Evolutionary conservation across 108 stramenopile genomes (phyloP).

Genomic region (Schizochytrium sp.): DNA sequence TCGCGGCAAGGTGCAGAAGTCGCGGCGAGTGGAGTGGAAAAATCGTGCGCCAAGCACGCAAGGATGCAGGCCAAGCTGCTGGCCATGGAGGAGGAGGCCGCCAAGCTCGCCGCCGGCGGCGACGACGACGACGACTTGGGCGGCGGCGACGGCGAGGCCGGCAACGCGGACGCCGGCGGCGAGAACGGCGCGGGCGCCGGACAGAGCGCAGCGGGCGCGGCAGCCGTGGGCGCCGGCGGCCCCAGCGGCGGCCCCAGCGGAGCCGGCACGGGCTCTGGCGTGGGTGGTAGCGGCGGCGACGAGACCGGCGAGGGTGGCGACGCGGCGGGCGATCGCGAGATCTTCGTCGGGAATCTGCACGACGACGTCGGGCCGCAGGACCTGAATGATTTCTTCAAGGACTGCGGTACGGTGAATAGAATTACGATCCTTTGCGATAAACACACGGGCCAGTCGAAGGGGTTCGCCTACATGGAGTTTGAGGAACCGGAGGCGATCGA

Average conservation of each 20-base stretch:
- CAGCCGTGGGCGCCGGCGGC: not conserved
- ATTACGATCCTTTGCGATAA: slow-evolving; percentile 97
- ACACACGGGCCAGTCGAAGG: slow-evolving; percentile 80
- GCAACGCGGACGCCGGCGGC: not conserved
- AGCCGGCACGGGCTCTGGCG: no score
- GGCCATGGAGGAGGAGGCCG: slow-evolving; percentile 15
- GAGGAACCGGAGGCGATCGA: slow-evolving; percentile 70
- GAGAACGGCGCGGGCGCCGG: not conserved
- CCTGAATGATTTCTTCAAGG: slow-evolving; percentile 79
- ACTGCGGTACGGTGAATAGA: slow-evolving; percentile 88
- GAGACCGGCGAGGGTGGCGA: not conserved
- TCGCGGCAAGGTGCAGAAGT: no score
- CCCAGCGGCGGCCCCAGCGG: no score
- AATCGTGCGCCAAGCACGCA: no score
- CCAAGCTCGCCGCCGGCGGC: not conserved
- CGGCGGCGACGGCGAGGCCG: not conserved
- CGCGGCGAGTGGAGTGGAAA: no score
- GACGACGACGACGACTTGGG: not conserved
- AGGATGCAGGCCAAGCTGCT: slow-evolving; percentile 12
- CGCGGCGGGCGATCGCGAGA: not conserved
- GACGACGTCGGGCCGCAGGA: slow-evolving; percentile 90
- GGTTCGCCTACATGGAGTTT: slow-evolving; percentile 59
- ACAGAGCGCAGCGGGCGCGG: not conserved
- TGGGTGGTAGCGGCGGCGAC: not conserved
- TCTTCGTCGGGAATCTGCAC: slow-evolving; percentile 95